Conservation (phyloP, 768 basidiomycete genomes). For the Podaxis rugospora region DNA sequence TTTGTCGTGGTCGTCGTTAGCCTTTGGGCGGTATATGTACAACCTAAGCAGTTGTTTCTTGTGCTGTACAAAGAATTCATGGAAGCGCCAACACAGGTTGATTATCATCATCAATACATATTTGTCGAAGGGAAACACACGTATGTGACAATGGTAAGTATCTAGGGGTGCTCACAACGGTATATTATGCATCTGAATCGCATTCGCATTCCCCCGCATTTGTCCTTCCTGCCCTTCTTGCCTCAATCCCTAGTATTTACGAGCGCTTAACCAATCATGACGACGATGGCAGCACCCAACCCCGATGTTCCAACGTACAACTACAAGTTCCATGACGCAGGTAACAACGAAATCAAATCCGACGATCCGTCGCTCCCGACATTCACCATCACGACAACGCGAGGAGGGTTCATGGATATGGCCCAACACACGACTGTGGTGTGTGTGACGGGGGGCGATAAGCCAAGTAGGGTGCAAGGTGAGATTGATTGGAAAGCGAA, state of each 20-base stretch:
- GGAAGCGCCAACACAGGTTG: not conserved
- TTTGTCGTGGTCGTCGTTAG: too few relatives aligned
- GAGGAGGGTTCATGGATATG: constrained; percentile 3
- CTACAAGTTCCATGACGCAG: constrained; percentile 8
- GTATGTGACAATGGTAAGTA: not conserved
- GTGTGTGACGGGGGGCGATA: not conserved
- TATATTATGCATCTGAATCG: not conserved
- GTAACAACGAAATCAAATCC: constrained; percentile 11
- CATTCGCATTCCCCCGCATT: not conserved
- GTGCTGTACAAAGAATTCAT: not conserved
- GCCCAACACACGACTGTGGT: constrained; percentile 1
- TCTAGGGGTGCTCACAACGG: not conserved
- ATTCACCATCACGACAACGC: constrained; percentile 8
- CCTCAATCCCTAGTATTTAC: not conserved
- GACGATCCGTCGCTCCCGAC: constrained; percentile 5
- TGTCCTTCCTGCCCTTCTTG: not conserved
- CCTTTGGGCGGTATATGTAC: too few relatives aligned
- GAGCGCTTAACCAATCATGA: not conserved
- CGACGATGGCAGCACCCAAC: not conserved
- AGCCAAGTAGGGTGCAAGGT: not conserved
- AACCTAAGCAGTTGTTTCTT: not conserved
- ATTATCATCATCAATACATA: not conserved
- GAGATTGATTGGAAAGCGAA: constrained; percentile 15
- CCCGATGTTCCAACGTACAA: not conserved
- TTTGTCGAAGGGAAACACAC: not conserved